These are phyloP conservation scores for Cladophialophora yegresii DNA, from an alignment of 2,329 filamentous ascomycete genomes.

Conservation along the genomic window DNA sequence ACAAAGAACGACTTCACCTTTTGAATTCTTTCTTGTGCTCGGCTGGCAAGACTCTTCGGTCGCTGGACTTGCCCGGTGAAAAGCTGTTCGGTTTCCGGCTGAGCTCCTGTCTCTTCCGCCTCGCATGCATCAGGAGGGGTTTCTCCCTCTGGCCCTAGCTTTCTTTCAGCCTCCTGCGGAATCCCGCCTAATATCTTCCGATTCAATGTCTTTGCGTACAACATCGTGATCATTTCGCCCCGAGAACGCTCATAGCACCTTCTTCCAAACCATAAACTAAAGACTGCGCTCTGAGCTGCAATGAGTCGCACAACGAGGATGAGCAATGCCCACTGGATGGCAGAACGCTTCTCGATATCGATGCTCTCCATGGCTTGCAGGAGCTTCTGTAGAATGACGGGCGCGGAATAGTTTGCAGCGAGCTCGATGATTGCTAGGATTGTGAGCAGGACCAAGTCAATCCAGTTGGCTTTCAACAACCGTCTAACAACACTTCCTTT, in stretches of 20 bases:
- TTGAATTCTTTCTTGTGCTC: conserved; percentile 3
- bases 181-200: conserved; percentile 58
- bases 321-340: conserved; percentile 66
- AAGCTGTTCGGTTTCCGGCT: conserved; percentile 21
- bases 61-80: conserved; percentile 31
- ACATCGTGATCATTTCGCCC: conserved; percentile 82
- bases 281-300: conserved; percentile 65
- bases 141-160: conserved; percentile 39
- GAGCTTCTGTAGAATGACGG: conserved; percentile 71
- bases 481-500: conserved; percentile 70
- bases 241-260: conserved; percentile 80
- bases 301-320: conserved; percentile 63
- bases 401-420: conserved; percentile 59
- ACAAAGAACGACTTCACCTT: conserved; percentile 15
- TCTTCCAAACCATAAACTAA: conserved; percentile 78
- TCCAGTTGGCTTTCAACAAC: conserved; percentile 72
- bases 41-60: conserved; percentile 31
- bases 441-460: conserved; percentile 72
- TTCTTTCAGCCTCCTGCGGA: conserved; percentile 32
- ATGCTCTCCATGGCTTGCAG: conserved; percentile 65
- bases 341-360: conserved; percentile 54
- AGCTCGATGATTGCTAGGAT: conserved; percentile 66
- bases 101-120: conserved; percentile 12
- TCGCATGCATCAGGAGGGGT: conserved; percentile 13
- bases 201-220: conserved; percentile 75